These are phyloP conservation scores for Aspergillus affinis DNA, from an alignment of 495 filamentous ascomycete genomes.

Conservation along the genomic window DNA sequence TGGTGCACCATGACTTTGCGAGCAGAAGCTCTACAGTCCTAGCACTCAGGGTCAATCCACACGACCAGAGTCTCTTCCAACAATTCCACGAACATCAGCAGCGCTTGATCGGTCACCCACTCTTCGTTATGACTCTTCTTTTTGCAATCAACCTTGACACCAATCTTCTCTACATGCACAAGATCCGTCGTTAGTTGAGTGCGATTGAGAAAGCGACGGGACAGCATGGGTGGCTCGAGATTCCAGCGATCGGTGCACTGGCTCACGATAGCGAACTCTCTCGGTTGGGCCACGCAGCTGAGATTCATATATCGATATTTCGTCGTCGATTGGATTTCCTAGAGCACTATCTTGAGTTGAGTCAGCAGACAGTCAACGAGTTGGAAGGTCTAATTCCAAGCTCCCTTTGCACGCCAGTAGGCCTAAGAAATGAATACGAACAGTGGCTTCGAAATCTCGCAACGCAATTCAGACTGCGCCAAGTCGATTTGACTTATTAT, in stretches of 20 bases:
- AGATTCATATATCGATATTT: slow-evolving; percentile 12
- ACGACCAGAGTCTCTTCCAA: slow-evolving; percentile 11
- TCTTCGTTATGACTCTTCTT: slow-evolving; percentile 9
- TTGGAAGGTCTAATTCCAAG: neutral
- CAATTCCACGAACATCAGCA: slow-evolving; percentile 1
- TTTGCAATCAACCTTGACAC: slow-evolving; percentile 7
- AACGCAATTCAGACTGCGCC: slow-evolving; percentile 3
- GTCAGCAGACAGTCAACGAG: neutral
- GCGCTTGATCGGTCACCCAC: slow-evolving; percentile 10
- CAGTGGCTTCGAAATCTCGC: slow-evolving; percentile 14
- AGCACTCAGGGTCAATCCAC: slow-evolving; percentile 7
- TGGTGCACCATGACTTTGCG: slow-evolving; percentile 6
- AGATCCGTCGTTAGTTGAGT: slow-evolving; percentile 14
- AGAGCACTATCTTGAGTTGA: slow-evolving; percentile 2
- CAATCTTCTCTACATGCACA: slow-evolving; percentile 13
- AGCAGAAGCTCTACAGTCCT: neutral
- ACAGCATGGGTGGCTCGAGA: slow-evolving; percentile 15
- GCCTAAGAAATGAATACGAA: neutral
- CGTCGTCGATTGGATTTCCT: slow-evolving; percentile 8
- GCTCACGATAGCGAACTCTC: slow-evolving; percentile 18
- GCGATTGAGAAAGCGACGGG: slow-evolving; percentile 15
- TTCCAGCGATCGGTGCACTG: slow-evolving; percentile 11
- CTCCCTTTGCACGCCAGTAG: neutral
- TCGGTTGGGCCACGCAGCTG: slow-evolving; percentile 6
- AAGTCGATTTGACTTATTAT: slow-evolving; percentile 11